These are phyloP conservation scores for Tagetes patula DNA, from an alignment of 129 eudicot species.

Conservation along the genomic window DNA sequence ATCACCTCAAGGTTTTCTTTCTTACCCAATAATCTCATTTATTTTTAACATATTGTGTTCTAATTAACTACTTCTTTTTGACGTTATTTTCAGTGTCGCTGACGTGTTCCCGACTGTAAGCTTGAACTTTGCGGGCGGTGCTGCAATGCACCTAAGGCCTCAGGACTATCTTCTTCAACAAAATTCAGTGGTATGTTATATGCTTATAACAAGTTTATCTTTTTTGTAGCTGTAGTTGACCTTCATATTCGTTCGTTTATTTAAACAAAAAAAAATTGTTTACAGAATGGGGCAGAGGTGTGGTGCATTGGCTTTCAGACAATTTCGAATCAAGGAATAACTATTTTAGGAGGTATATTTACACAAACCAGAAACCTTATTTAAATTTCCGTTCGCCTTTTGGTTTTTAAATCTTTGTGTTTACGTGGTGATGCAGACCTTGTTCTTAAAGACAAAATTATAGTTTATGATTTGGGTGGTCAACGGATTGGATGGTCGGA, in stretches of 20 bases:
- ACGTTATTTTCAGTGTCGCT: constrained; percentile 50
- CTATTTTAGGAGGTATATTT: constrained; percentile 87
- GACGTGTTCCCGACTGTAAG: constrained; percentile 69
- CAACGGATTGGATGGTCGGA: constrained; percentile 90
- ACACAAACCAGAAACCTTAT: neutral
- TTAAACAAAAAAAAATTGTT: neutral
- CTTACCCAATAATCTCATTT: neutral
- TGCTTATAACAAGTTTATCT: constrained; percentile 13
- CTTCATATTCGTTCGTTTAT: constrained; percentile 8
- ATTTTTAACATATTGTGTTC: neutral
- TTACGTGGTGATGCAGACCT: constrained; percentile 53
- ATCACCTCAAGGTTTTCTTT: constrained; percentile 65
- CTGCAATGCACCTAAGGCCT: constrained; percentile 73
- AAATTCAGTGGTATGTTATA: constrained; percentile 61
- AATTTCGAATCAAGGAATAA: constrained; percentile 69
- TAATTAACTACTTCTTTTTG: neutral
- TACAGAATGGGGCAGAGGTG: constrained; percentile 72
- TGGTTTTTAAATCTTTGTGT: constrained; percentile 10
- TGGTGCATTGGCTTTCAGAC: constrained; percentile 95
- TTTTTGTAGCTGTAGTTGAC: neutral
- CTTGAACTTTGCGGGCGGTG: constrained; percentile 89
- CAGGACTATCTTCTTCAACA: constrained; percentile 94
- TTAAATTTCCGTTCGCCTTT: neutral
- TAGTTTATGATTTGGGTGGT: constrained; percentile 83
- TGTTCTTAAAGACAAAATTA: constrained; percentile 80